Percentiles rank a stretch among this genome's conserved stretches.
Conservation (phyloP, 192 early-diverging fungal genomes). For the Phlyctochytrium bullatum region DNA sequence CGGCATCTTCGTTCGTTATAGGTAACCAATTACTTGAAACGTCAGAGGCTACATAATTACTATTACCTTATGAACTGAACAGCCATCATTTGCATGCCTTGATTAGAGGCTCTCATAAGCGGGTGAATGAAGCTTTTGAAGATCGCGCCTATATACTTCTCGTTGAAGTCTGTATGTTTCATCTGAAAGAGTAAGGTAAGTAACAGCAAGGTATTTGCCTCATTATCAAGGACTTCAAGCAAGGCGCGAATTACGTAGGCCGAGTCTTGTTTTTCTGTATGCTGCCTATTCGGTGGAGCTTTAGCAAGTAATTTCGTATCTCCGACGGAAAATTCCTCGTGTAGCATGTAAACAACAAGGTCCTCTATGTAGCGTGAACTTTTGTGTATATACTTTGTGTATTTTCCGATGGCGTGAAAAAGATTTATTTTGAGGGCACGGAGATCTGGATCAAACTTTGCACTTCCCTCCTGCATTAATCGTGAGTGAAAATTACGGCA, state of each 20-base stretch:
- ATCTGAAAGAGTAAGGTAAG: slow-evolving; percentile 19
- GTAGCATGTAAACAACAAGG: slow-evolving; percentile 42
- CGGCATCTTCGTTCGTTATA: slow-evolving; percentile 51
- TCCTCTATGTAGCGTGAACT: slow-evolving; percentile 44
- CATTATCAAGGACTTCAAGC: slow-evolving; percentile 37
- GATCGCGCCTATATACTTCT: slow-evolving; percentile 54
- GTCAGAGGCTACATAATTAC: not conserved
- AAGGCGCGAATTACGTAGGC: slow-evolving; percentile 39
- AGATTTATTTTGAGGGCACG: slow-evolving; percentile 45
- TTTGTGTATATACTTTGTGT: slow-evolving; percentile 33
- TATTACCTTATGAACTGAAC: slow-evolving; percentile 51
- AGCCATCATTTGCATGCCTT: slow-evolving; percentile 42
- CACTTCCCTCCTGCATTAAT: slow-evolving; percentile 13
- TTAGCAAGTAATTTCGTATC: slow-evolving; percentile 30
- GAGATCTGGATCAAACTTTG: slow-evolving; percentile 21
- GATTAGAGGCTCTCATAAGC: slow-evolving; percentile 37
- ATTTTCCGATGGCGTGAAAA: slow-evolving; percentile 53
- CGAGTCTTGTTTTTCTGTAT: slow-evolving; percentile 5
- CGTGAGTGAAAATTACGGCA: too few relatives aligned
- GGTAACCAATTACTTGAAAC: slow-evolving; percentile 50
- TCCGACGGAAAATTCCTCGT: slow-evolving; percentile 45
- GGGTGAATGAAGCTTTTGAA: slow-evolving; percentile 51
- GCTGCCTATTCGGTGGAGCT: slow-evolving; percentile 1
- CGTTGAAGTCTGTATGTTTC: slow-evolving; percentile 43
- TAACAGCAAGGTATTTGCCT: too few relatives aligned